Base-by-base conservation (phyloP, 805 yeast genomes). In the Saccharomycopsis schoenii region DNA sequence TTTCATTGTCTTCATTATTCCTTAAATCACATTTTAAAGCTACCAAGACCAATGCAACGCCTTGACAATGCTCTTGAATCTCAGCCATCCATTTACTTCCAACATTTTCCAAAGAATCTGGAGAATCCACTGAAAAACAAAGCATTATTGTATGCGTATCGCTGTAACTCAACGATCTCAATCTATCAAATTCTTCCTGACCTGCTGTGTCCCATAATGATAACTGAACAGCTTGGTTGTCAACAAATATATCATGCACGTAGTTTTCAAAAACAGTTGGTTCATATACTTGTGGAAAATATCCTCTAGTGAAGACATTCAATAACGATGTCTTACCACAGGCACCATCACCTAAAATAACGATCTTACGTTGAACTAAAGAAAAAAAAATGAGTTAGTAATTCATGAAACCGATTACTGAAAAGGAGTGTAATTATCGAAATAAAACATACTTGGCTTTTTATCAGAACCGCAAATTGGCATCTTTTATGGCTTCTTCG, bases 121-220 rank as follows among this genome's bases (percentile, higher is more conserved):
- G 83, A 4, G 97, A 89, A 73, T 93, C 99, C 61, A 93, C 91
- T 55, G 96, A 84, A 71, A 93, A 93, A 76, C 99, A 94, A 62
- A 93, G 81, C 92, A 93, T 94, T 68, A 94, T 92, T 68, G 97
- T 89, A 74, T 93, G 97, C 2, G 99, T 94, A 73, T 94, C 98
- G 34, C 92, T 85, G 73, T 94, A 94, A 57, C 96, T 88, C 64
- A 93, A 78, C 0, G 97, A 89, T 72, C 99, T 83, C 72, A 93
- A 80, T 65, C 97, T 81, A 73, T 93, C 99, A 68, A 93, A 93
- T 75, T 93, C 99, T 75, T 93, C 99, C 77, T 93, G 99, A 8
- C 99, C 99, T 1, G 99, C 99, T 5, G 99, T 93, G 72, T 93
- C 99, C 99, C 99, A 94, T 60, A 93, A 77, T 15, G 97, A 91